Evolutionary conservation across 2,329 filamentous ascomycete genomes (phyloP).

Genomic region (Domatiomyces catenatus): DNA sequence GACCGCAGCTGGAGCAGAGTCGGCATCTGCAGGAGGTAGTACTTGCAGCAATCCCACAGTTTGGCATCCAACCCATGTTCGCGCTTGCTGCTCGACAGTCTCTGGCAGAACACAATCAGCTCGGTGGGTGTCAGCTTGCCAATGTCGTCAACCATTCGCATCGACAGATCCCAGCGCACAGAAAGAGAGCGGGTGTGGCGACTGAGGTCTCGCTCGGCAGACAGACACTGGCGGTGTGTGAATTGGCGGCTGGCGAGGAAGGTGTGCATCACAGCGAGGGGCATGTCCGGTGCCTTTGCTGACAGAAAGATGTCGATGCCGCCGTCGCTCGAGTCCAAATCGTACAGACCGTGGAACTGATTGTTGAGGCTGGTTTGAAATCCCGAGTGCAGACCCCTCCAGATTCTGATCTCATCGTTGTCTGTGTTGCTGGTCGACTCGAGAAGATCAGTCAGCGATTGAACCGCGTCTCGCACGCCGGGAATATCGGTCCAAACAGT

Average conservation of each 20-base stretch:
- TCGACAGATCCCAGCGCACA: constrained; percentile 19
- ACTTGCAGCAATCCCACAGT: constrained; percentile 22
- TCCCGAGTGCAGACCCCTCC: background rate
- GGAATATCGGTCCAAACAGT: background rate
- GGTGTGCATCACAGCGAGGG: constrained; percentile 31
- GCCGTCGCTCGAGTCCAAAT: constrained; percentile 15
- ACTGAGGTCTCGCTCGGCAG: constrained; percentile 27
- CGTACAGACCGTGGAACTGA: constrained; percentile 29
- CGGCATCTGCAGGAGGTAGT: constrained; percentile 25
- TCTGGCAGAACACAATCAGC: constrained; percentile 25
- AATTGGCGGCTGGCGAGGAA: constrained; percentile 23
- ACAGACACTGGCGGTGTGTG: constrained; percentile 19
- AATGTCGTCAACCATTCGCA: constrained; percentile 29
- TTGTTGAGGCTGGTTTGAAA: constrained; percentile 19
- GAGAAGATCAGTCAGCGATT: background rate
- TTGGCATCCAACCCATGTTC: constrained; percentile 18
- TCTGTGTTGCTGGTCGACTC: background rate
- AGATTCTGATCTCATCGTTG: background rate
- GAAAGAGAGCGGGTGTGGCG: constrained; percentile 24
- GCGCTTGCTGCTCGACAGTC: constrained; percentile 21
- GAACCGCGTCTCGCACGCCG: background rate
- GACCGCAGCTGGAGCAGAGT: constrained; percentile 27
- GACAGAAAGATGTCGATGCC: constrained; percentile 29
- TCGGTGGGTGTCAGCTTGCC: constrained; percentile 29
- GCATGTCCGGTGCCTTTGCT: constrained; percentile 28